Base-by-base conservation (phyloP, 2,329 filamentous ascomycete species). In the Seiridium unicorne region DNA sequence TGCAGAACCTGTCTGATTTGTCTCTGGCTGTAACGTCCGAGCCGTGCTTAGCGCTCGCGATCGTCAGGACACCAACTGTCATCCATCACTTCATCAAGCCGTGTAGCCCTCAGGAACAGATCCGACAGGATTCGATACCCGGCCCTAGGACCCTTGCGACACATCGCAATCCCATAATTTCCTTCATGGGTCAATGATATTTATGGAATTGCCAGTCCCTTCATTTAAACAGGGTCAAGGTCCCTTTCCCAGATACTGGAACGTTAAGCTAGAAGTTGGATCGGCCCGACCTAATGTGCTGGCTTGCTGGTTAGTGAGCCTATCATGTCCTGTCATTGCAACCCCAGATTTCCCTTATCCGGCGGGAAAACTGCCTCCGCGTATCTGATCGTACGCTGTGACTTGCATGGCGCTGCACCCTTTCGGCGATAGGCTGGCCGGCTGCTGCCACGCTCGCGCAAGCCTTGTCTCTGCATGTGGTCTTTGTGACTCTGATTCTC, bases 261-360 rank as follows among this genome's bases (percentile, higher is more conserved):
- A 38, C 5, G 35, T 38, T n/a, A 53, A 13, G 26, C 34, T 31
- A 44, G 38, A 44, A 44, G 13, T 38, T 55, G 51, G 51, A 55
- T 55, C 51, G 51, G 51, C 7, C 51, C 51, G 51, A 55, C 38
- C 10, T 42, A 18, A 34, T 44, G 51, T 31, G 18, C 40, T 44
- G 36, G 51, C 38, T 31, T n/a, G 6, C 18, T 10, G 4, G n/a
- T 36, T 44, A 36, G 31, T 8, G n/a, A 47, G 31, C 55, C 32
- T 18, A 57, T 57, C 55, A 57, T 32, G 26, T 31, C 32, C 11
- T n/a, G n/a, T 11, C 55, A 9, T 57, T 11, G 18, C 44, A 57
- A 57, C 44, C 42, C 55, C 55, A 47, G 55, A 57, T 57, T 54
- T 44, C 38, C 35, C 35, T 55, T 55, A 35, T 44, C 51, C 51